Base-by-base conservation (phyloP, 306 rosid species). In the Vigna nakashimae region DNA sequence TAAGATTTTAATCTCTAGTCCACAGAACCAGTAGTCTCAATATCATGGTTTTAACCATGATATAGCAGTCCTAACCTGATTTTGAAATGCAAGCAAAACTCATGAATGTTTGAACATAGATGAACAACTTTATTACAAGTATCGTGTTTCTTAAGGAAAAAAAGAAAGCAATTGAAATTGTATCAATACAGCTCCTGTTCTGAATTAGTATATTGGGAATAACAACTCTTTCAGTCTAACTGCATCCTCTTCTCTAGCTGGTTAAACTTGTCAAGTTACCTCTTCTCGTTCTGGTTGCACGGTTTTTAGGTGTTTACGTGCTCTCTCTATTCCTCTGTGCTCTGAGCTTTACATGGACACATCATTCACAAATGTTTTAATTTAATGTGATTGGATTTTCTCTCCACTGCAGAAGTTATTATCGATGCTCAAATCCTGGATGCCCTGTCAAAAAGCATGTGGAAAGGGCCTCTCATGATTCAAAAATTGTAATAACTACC, bases 391-490 rank as follows among this genome's bases (percentile, higher is more conserved):
- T 50, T 65, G 64, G 67, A 55, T 72, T 53, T 84, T 79, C 69
- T 73, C 40, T 74, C 74, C 75, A 60, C 74, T 81, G 59, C 80
- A 94, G 98, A 92, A 90, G 96, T 89, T 94, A 94, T 73, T 94
- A 90, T 75, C 89, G 98, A 71, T 94, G 98, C 87, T 90, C 98
- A 12, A 80, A 60, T 84, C 88, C 92, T 26, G 95, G 97, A 82
- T 94, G 98, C 84, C 92, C 93, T 3, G 97, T 77, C 73, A 94
- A 90, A 86, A 94, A 92, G 84, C 96, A 92, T 53, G 91, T 94
- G 48, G 97, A 94, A 87, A 90, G 96, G 83, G 94, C 96, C 40
- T 80, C 91, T 67, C 84, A 87, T 56, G 94, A 92, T 81, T 56
- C 84, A 20, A 92, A 87, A 86, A 76, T 86, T 75, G 90, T 94